Conservation (phyloP, 78 protist genomes). For the Isochrysis galbana region DNA sequence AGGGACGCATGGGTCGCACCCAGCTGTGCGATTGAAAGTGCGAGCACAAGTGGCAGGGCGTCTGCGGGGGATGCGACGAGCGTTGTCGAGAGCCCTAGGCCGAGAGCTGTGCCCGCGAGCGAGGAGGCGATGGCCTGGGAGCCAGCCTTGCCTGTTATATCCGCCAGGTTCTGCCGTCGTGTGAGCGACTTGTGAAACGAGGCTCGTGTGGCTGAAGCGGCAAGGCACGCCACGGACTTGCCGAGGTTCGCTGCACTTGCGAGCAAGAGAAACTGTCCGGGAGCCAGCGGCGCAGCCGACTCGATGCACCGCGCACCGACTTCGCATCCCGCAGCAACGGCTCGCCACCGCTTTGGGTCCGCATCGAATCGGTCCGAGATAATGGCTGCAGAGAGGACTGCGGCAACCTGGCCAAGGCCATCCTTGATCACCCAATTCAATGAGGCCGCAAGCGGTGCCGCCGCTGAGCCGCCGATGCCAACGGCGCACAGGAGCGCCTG, state of each 20-base stretch:
- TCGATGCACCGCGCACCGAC: neutral
- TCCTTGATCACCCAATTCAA: constrained; percentile 22
- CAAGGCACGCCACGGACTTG: neutral
- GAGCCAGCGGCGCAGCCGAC: neutral
- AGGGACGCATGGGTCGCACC: too few species aligned
- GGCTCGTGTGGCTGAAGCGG: neutral
- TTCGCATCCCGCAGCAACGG: neutral
- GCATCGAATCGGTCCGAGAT: neutral
- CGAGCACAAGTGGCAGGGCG: neutral
- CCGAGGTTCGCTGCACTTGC: neutral
- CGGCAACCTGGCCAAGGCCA: neutral
- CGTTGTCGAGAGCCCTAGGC: neutral
- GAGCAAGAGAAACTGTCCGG: neutral
- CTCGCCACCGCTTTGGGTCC: constrained; percentile 16
- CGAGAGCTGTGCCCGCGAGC: neutral
- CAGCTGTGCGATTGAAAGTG: neutral
- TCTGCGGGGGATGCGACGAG: neutral
- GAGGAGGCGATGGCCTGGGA: neutral
- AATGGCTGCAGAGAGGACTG: neutral
- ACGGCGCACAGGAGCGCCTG: neutral
- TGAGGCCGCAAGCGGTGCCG: neutral
- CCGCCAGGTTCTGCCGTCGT: neutral
- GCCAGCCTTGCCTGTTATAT: neutral
- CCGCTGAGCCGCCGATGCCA: neutral
- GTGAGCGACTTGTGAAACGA: neutral